Conservation (phyloP, 1,284 basidiomycete species). For the Trametes versicolor region DNA sequence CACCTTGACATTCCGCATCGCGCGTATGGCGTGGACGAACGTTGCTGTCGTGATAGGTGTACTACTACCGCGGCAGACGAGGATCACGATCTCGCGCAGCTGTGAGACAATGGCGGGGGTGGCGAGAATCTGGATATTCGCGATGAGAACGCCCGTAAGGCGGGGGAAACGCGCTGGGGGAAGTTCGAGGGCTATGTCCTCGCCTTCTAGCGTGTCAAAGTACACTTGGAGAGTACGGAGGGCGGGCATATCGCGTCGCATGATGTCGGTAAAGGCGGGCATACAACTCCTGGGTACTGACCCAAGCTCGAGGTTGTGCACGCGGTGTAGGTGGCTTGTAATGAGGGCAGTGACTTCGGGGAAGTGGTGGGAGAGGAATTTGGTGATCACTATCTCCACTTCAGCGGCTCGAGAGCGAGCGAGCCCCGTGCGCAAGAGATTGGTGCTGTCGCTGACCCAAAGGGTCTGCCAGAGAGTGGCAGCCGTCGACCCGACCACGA, state of each 20-base stretch:
- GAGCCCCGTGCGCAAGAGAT: not conserved
- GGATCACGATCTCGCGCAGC: too few species aligned
- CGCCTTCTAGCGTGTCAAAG: not conserved
- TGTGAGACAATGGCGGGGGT: too few species aligned
- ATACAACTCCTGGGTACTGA: not conserved
- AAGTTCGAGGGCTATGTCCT: too few species aligned
- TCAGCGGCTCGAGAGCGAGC: not conserved
- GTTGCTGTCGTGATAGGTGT: too few species aligned
- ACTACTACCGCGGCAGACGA: too few species aligned
- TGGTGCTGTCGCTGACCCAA: not conserved
- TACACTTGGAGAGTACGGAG: not conserved
- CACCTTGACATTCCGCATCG: too few species aligned
- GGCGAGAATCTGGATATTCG: too few species aligned
- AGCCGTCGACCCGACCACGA: not conserved
- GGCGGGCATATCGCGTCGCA: not conserved
- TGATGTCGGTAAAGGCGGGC: not conserved
- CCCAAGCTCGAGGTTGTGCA: not conserved
- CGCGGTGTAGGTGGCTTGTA: not conserved
- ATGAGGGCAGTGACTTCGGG: not conserved
- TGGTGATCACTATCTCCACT: not conserved
- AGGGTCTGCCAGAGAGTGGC: conserved; percentile 4
- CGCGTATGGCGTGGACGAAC: too few species aligned
- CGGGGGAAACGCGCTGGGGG: too few species aligned
- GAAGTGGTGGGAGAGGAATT: not conserved
- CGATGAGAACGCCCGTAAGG: too few species aligned